phyloP scores from a whole-genome alignment of 495 filamentous ascomycete genomes.

The Physcia stellaris region DNA sequence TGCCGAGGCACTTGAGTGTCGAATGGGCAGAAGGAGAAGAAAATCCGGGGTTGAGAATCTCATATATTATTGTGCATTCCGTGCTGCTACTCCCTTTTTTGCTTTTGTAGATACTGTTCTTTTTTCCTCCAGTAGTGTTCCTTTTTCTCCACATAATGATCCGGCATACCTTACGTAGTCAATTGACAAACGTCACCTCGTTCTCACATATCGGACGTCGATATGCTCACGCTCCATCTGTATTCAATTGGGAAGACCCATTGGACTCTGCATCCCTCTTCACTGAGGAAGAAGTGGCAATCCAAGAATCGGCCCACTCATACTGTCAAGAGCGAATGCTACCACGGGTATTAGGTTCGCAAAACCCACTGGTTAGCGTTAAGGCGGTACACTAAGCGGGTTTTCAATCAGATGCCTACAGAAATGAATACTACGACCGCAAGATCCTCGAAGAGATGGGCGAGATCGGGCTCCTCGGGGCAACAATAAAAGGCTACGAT shows the following conservation, averaged over 20 bases:
- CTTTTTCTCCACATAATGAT: no score
- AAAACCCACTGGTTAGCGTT: not conserved
- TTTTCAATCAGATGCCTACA: constrained; percentile 63
- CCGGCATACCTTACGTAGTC: no score
- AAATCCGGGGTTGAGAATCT: no score
- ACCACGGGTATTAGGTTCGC: constrained; percentile 77
- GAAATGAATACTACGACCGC: constrained; percentile 83
- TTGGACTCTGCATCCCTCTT: constrained; percentile 56
- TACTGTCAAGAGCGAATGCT: constrained; percentile 86
- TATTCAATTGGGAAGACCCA: constrained; percentile 90
- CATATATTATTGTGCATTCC: no score
- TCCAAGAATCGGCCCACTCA: constrained; percentile 73
- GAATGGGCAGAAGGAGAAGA: no score
- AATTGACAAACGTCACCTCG: no score
- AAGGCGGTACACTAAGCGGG: not conserved
- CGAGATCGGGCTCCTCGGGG: constrained; percentile 78
- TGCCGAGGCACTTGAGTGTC: no score
- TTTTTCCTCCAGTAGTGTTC: no score
- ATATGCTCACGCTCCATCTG: constrained; percentile 36
- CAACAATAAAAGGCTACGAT: constrained; percentile 82
- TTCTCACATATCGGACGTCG: constrained; percentile 11
- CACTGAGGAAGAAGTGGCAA: constrained; percentile 81
- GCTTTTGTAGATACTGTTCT: no score
- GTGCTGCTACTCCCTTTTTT: no score
- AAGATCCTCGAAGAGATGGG: constrained; percentile 92